These are phyloP conservation scores for Phytophthora cajani DNA, from an alignment of 352 stramenopile species.

Conservation along the genomic window DNA sequence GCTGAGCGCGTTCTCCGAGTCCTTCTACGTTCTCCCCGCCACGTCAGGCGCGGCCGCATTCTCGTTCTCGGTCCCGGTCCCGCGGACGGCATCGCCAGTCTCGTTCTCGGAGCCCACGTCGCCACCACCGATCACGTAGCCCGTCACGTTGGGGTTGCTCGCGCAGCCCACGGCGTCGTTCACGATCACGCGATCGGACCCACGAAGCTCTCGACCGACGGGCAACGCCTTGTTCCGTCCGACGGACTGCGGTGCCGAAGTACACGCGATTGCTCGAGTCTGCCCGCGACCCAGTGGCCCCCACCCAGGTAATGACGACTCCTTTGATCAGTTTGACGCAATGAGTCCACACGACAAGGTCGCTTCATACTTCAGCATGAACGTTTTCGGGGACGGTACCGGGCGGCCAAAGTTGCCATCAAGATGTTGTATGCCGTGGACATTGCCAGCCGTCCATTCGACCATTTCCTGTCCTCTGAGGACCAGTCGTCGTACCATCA, in stretches of 20 bases:
- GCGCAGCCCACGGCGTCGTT: background rate
- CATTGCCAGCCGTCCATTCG: conserved; percentile 4
- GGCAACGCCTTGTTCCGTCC: background rate
- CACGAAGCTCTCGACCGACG: background rate
- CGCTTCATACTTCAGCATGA: conserved; percentile 19
- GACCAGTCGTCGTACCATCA: background rate
- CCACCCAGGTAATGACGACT: background rate
- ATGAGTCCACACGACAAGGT: background rate
- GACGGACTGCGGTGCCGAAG: background rate
- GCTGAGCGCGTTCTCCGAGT: background rate
- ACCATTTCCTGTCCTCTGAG: conserved; percentile 12
- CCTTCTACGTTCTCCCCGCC: too few relatives aligned
- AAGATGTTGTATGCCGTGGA: conserved; percentile 18
- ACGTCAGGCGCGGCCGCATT: too few relatives aligned
- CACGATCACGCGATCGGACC: background rate
- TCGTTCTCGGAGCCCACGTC: too few relatives aligned
- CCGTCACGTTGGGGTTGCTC: too few relatives aligned
- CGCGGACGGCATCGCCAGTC: too few relatives aligned
- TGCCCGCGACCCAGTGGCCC: too few relatives aligned
- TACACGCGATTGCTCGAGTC: background rate
- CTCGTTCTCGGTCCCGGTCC: too few relatives aligned
- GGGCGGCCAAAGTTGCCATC: conserved; percentile 11
- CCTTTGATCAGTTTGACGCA: background rate
- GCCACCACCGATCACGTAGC: too few relatives aligned
- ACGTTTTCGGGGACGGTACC: background rate